Base-by-base conservation (phyloP, 2,329 filamentous ascomycete genomes). In the Ascochyta pisi region DNA sequence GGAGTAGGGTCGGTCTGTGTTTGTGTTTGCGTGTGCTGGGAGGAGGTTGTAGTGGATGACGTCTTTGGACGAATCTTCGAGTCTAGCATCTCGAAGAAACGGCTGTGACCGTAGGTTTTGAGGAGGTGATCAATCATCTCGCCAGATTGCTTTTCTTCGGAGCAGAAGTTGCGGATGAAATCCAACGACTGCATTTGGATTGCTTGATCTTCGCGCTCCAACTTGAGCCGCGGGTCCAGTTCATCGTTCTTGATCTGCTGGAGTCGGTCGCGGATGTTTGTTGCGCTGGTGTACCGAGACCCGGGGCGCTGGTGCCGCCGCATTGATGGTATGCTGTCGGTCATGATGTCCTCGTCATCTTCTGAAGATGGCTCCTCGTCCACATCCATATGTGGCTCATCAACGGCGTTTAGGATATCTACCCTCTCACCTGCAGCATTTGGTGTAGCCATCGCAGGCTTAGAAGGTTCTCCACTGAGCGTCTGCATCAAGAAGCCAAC, bases 111-210 rank as follows among this genome's bases (percentile, higher is more conserved):
- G 42, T 97, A 82, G 52, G 88, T 84, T 54, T 81, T 84, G 69
- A 98, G 89, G 22, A 98, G 77, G 67, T 90, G 88, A 69, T 96
- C 92, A 58, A 97, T 92, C 86, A 97, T 94, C 77, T 79, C 86
- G 58, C 74, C 81, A 63, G 77, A 82, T 63, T 75, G 61, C 41
- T 73, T 85, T 64, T 75, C 79, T 57, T 88, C 86, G 54, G 89
- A 89, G 63, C 97, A 90, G 29, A 98, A 81, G 74, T 99, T 99
- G 50, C 94, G 86, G 60, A 99, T 86, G 65, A 98, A 89, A 66
- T 96, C 89, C 16, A 98, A 84, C 0, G 89, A 91, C 76, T 98
- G 93, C 71, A 96, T 92, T 76, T 98, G 94, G 26, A 97, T 90
- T 2, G 88, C 88, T 34, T 93, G 82, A 62, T 96, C 91, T 62